Percentiles rank a stretch among this genome's conserved stretches.
phyloP scores from a whole-genome alignment of 371 early-diverging fungal genomes.

The Mucor sp. region DNA sequence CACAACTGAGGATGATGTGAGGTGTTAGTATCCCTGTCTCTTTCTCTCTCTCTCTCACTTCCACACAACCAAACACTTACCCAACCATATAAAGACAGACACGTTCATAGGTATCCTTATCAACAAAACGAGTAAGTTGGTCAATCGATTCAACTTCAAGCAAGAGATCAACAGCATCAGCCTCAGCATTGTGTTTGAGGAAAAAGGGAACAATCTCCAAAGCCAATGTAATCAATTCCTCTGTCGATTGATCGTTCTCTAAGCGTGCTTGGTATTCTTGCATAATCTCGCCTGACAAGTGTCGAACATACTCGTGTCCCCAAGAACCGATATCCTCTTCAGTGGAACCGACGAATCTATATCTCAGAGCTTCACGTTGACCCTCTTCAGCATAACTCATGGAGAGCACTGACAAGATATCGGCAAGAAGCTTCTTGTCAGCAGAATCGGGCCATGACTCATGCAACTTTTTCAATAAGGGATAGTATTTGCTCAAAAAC shows the following conservation, averaged over 20 bases:
- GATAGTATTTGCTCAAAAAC: constrained; percentile 88
- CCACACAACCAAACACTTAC: constrained; percentile 40
- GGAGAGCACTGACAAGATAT: constrained; percentile 93
- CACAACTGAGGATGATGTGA: constrained; percentile 73
- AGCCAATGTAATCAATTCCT: constrained; percentile 74
- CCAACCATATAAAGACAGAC: constrained; percentile 95
- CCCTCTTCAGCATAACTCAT: constrained; percentile 94
- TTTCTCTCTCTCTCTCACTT: background rate
- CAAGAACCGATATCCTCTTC: constrained; percentile 86
- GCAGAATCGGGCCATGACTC: constrained; percentile 73
- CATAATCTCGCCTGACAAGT: constrained; percentile 92
- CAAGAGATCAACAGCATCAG: constrained; percentile 96
- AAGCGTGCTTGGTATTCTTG: constrained; percentile 74
- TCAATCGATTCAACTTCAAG: constrained; percentile 87
- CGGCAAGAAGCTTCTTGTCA: constrained; percentile 88
- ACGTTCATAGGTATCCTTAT: constrained; percentile 90
- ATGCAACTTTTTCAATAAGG: constrained; percentile 69
- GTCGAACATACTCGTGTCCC: constrained; percentile 99
- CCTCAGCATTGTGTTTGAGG: constrained; percentile 91
- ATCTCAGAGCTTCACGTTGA: constrained; percentile 82
- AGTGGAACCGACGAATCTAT: constrained; percentile 79
- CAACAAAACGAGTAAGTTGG: constrained; percentile 76
- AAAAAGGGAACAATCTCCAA: constrained; percentile 92
- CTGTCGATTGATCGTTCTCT: constrained; percentile 59
- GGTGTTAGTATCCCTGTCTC: background rate